Conservation (phyloP, 2,329 filamentous ascomycete genomes). For the Lasiodiplodia hormozganensis region DNA sequence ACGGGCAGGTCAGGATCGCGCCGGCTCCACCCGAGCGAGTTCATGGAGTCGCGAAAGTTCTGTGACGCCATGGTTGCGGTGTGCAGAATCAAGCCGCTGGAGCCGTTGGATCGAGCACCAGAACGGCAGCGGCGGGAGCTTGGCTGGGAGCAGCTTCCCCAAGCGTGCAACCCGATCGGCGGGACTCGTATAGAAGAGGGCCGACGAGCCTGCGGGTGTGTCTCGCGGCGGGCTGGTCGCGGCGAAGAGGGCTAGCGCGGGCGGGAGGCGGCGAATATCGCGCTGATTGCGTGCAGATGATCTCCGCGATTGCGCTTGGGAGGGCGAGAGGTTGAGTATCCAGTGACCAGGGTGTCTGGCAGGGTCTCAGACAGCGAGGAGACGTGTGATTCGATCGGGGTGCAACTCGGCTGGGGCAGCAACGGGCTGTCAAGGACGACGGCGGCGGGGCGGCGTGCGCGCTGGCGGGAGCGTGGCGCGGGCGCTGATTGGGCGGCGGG, state of each 20-base stretch:
- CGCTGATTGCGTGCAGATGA: constrained; percentile 61
- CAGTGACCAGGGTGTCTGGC: constrained; percentile 42
- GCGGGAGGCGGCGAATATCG: constrained; percentile 29
- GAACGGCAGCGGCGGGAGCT: constrained; percentile 27
- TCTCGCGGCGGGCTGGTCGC: constrained; percentile 22
- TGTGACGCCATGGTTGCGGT: constrained; percentile 74
- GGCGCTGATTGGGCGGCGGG: constrained; percentile 38
- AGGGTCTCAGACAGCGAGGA: constrained; percentile 38
- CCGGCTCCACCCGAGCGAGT: constrained; percentile 92
- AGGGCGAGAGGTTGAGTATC: constrained; percentile 33
- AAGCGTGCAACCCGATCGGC: constrained; percentile 25
- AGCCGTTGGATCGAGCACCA: constrained; percentile 23
- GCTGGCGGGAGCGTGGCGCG: constrained; percentile 31
- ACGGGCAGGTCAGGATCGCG: constrained; percentile 78
- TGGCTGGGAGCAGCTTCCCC: constrained; percentile 23
- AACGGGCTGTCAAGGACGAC: constrained; percentile 31
- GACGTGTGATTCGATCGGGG: constrained; percentile 43
- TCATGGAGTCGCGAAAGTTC: constrained; percentile 93
- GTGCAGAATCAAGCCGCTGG: constrained; percentile 2
- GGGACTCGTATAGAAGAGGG: constrained; percentile 26
- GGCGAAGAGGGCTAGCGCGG: constrained; percentile 27
- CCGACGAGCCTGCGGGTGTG: constrained; percentile 17
- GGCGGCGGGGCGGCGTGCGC: constrained; percentile 32
- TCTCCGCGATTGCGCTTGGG: constrained; percentile 34
- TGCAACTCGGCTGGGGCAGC: constrained; percentile 28